Conservation (phyloP, 352 stramenopile genomes). For the Pythium brassicae region DNA sequence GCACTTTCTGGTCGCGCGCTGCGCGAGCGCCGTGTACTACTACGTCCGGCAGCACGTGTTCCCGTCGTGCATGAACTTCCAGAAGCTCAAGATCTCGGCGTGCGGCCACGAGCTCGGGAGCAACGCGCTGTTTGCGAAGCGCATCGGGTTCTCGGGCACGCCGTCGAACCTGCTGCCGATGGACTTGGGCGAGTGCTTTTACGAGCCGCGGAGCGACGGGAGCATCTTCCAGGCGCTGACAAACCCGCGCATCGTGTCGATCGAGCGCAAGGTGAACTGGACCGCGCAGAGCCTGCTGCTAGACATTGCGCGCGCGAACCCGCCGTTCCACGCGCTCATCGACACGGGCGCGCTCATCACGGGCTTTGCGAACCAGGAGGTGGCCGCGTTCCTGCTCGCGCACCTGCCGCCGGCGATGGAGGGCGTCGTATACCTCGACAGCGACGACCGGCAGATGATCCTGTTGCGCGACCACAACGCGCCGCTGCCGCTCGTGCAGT, state of each 20-base stretch:
- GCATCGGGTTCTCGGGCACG: constrained; percentile 99
- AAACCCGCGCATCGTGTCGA: constrained; percentile 86
- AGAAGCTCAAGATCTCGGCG: constrained; percentile 98
- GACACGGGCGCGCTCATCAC: constrained; percentile 91
- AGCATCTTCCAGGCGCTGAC: constrained; percentile 98
- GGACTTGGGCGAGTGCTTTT: constrained; percentile 98
- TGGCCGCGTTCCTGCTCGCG: constrained; percentile 76
- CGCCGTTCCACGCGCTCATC: constrained; percentile 86
- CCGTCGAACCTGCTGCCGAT: constrained; percentile 98
- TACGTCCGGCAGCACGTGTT: constrained; percentile 98
- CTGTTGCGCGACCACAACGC: constrained; percentile 94
- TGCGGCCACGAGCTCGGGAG: constrained; percentile 99
- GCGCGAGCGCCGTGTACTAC: constrained; percentile 95
- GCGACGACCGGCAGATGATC: constrained; percentile 88
- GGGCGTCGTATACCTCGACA: constrained; percentile 90
- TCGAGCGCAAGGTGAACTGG: constrained; percentile 84
- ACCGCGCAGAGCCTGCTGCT: constrained; percentile 63
- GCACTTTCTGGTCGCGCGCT: constrained; percentile 92
- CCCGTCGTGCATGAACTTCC: constrained; percentile 98
- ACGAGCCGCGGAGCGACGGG: constrained; percentile 97
- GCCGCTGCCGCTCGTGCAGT: constrained; percentile 91
- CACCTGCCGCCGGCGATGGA: constrained; percentile 77
- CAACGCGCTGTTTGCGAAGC: constrained; percentile 96
- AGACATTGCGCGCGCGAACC: constrained; percentile 71
- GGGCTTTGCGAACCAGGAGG: constrained; percentile 87